A percentile compares a stretch with the other conserved stretches of the same genome.
These are phyloP conservation scores for Saturnispora gosingensis DNA, from an alignment of 805 yeast species.

Conservation along the genomic window DNA sequence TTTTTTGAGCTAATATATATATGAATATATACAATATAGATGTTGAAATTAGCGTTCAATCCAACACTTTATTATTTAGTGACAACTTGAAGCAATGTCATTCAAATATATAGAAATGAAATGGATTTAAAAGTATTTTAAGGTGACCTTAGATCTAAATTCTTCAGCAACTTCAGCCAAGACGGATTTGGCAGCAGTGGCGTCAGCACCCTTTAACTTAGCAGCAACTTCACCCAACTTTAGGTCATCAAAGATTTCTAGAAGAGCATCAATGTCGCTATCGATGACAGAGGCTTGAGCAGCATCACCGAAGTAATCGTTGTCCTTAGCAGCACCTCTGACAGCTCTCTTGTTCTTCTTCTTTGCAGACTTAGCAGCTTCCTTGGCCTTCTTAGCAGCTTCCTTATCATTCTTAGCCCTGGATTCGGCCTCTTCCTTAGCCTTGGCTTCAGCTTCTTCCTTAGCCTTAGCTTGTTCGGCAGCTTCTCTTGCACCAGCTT, in stretches of 20 bases:
- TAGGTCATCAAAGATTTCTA: conserved; percentile 73
- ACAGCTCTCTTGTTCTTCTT: conserved; percentile 63
- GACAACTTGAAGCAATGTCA: background rate
- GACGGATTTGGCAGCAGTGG: conserved; percentile 49
- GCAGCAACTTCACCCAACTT: conserved; percentile 68
- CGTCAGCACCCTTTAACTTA: conserved; percentile 50
- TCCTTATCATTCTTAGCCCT: conserved; percentile 52
- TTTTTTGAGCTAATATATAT: too few relatives aligned
- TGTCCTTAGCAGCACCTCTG: conserved; percentile 76
- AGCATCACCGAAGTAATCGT: conserved; percentile 75
- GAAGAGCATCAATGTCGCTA: conserved; percentile 67
- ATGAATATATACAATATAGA: too few relatives aligned
- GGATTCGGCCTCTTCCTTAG: conserved; percentile 67
- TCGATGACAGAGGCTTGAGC: conserved; percentile 59
- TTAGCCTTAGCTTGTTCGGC: conserved; percentile 84
- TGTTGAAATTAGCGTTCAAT: background rate
- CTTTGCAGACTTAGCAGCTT: conserved; percentile 94
- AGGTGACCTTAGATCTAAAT: conserved; percentile 8
- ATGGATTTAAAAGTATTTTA: conserved; percentile 16
- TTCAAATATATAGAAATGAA: conserved; percentile 6
- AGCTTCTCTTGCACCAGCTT: conserved; percentile 94
- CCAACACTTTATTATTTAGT: background rate
- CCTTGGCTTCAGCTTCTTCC: conserved; percentile 81
- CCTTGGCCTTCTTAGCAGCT: conserved; percentile 73
- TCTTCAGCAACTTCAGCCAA: conserved; percentile 47